Conservation (phyloP, 257 asterid species). For the Rauvolfia tetraphylla region DNA sequence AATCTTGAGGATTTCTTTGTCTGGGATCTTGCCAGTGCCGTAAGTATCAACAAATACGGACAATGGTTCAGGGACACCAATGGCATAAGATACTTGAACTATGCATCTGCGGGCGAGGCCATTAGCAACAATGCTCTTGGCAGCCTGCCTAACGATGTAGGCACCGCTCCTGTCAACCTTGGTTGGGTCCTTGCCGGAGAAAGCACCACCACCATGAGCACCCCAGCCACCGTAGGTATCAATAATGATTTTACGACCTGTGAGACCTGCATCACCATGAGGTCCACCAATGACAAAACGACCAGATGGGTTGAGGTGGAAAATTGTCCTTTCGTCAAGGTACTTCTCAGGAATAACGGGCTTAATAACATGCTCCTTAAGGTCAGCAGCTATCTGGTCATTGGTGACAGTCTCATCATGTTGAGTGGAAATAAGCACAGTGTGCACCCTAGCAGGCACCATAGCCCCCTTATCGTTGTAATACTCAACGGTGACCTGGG, state of each 20-base stretch:
- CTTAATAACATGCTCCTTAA: constrained; percentile 18
- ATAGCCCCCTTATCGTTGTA: constrained; percentile 9
- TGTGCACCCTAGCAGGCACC: constrained; percentile 12
- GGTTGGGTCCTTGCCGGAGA: constrained; percentile 14
- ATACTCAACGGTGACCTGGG: constrained; percentile 1
- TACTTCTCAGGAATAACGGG: constrained; percentile 10
- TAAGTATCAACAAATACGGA: constrained; percentile 8
- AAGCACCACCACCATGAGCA: constrained; percentile 17
- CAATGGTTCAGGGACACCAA: constrained; percentile 10
- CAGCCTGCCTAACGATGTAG: constrained; percentile 12
- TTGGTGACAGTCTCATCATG: constrained; percentile 13
- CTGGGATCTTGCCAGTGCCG: constrained; percentile 10
- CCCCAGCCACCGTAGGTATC: constrained; percentile 16
- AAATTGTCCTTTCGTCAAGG: constrained; percentile 14
- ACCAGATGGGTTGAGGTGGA: constrained; percentile 11
- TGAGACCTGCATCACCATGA: constrained; percentile 16
- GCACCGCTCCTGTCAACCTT: constrained; percentile 14
- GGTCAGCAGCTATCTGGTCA: constrained; percentile 11
- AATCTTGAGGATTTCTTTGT: constrained; percentile 12
- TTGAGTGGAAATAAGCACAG: constrained; percentile 7
- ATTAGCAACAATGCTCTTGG: constrained; percentile 16
- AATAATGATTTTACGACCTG: constrained; percentile 10
- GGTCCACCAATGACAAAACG: constrained; percentile 14
- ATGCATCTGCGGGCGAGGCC: constrained; percentile 15
- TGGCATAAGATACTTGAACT: constrained; percentile 10